Base-by-base conservation (phyloP, 345 rosid genomes). In the Garcia nutans region DNA sequence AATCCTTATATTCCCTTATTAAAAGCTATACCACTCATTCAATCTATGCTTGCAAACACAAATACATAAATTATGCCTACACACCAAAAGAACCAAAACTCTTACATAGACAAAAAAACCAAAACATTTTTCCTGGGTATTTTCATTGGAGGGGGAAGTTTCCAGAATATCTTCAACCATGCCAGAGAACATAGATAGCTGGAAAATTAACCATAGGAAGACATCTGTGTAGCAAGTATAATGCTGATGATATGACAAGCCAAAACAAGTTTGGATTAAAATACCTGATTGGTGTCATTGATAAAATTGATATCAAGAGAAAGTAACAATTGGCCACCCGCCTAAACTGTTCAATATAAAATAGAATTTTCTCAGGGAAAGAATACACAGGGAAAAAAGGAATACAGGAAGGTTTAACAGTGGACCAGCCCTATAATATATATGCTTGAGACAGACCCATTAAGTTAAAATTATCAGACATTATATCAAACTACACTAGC, bases 321-420 rank as follows among this genome's bases (percentile, higher is more conserved):
- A 96, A 93, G 91, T 96, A 96, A 65, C 89, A 83, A 82, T 96
- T 96, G 23, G 99, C 99, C 70, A 96, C 97, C 87, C 98, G 98
- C 87, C 99, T 92, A 85, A 96, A 96, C 99, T 93, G 98, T 84
- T 70, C 91, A 91, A 68, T 77, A 52, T 17, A 80, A 87, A 84
- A 86, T 71, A 78, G 33, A 44, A 71, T 57, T 73, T 75, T 81
- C 68, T 86, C 82, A 89, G 84, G 63, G 78, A 68, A 61, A 64
- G 45, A 72, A 44, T 56, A 54, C 37, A 63, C 67, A 50, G 52
- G 3, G 6, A 71, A 76, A 67, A 57, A 28, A 31, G 31, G 5
- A 55, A 0, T 11, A 74, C 15, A 67, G 41, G 26, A 11, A 41
- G 44, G 24, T 47, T 22, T 33, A 31, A 26, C 3, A 58, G 62